Conservation (phyloP, 495 filamentous ascomycete species). For the Penicillium nucicola region DNA sequence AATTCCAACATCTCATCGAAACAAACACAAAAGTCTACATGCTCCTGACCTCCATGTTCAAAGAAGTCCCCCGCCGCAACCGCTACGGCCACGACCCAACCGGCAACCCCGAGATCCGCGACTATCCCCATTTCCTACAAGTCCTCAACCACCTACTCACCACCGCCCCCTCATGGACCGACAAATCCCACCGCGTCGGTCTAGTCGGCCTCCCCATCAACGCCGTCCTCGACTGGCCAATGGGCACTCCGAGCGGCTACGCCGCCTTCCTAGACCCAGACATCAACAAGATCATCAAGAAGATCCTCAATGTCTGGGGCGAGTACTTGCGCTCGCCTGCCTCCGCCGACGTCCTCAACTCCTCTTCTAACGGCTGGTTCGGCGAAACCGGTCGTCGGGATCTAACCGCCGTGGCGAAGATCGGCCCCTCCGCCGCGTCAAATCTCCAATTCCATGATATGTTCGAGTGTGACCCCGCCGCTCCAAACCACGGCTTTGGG, state of each 20-base stretch:
- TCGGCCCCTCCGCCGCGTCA: constrained; percentile 39
- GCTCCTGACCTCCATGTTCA: constrained; percentile 56
- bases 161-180: constrained; percentile 59
- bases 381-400: constrained; percentile 33
- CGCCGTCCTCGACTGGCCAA: constrained; percentile 69
- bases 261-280: constrained; percentile 64
- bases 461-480: constrained; percentile 23
- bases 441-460: constrained; percentile 56
- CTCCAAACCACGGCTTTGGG: constrained; percentile 50
- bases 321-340: constrained; percentile 53
- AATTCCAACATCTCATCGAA: constrained; percentile 48
- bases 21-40: constrained; percentile 36
- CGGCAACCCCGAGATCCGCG: constrained; percentile 56
- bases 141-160: constrained; percentile 63
- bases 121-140: constrained; percentile 62
- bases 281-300: constrained; percentile 66
- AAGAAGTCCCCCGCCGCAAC: constrained; percentile 54
- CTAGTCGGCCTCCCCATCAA: constrained; percentile 67
- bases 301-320: constrained; percentile 66
- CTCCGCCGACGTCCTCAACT: constrained; percentile 55
- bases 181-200: constrained; percentile 47
- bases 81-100: constrained; percentile 61
- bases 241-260: constrained; percentile 65
- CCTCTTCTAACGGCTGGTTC: constrained; percentile 58
- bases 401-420: constrained; percentile 42